Conservation (phyloP, 306 rosid species). For the Acmispon strigosus region DNA sequence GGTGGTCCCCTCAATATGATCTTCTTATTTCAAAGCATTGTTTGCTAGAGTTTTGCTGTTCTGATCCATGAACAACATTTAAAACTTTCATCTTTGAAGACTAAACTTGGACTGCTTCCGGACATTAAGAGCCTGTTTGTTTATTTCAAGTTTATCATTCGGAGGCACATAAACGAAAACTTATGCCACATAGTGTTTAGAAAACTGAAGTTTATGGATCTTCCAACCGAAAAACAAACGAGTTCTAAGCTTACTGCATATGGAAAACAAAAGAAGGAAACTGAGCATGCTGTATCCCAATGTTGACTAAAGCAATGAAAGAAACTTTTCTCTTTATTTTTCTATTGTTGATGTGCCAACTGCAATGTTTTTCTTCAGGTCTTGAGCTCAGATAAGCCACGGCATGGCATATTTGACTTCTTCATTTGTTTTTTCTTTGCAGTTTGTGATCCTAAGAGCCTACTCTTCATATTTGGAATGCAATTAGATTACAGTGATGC, state of each 20-base stretch:
- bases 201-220: no score
- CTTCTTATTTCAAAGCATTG: background rate
- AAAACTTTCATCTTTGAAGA: background rate
- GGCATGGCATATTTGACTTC: background rate
- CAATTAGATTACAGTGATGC: slow-evolving; percentile 97
- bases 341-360: background rate
- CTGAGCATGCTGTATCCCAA: background rate
- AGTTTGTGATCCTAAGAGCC: slow-evolving; percentile 98
- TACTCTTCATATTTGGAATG: slow-evolving; percentile 87
- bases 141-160: no score
- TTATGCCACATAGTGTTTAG: no score
- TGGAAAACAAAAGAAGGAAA: slow-evolving; percentile 6
- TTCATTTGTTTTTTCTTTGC: slow-evolving; percentile 20
- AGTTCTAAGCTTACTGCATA: slow-evolving; percentile 1
- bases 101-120: background rate
- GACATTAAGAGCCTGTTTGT: no score
- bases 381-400: background rate
- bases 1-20: background rate
- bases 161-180: no score
- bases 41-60: background rate
- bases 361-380: background rate
- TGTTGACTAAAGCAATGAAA: background rate
- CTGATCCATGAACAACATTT: background rate
- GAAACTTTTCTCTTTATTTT: background rate
- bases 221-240: no score